These are phyloP conservation scores for Xerocomus amazonicus DNA, from an alignment of 1,284 basidiomycete genomes.

Conservation along the genomic window DNA sequence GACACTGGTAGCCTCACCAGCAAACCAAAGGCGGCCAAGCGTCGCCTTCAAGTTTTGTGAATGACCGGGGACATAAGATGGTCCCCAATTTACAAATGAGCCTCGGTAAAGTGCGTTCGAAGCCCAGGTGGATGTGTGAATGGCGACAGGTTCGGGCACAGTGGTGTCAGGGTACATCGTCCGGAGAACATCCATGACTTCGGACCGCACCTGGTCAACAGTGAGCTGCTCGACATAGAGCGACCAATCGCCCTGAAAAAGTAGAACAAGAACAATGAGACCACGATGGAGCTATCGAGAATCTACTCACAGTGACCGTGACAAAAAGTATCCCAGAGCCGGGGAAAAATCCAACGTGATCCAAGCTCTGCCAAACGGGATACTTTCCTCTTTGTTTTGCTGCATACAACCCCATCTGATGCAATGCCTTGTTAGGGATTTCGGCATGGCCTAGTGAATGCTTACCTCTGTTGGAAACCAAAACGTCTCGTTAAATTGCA, in stretches of 20 bases:
- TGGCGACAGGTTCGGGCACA: constrained; percentile 52
- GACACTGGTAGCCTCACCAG: constrained; percentile 59
- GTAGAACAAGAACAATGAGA: neutral
- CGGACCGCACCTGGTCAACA: constrained; percentile 44
- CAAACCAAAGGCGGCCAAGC: constrained; percentile 57
- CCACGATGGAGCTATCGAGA: neutral
- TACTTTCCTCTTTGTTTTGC: constrained; percentile 61
- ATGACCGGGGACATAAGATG: constrained; percentile 51
- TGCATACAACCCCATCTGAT: constrained; percentile 61
- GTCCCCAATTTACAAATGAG: constrained; percentile 68
- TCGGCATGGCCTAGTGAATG: neutral
- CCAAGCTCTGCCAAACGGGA: constrained; percentile 69
- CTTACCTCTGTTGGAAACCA: constrained; percentile 67
- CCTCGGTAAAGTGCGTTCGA: constrained; percentile 58
- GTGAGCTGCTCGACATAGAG: constrained; percentile 53
- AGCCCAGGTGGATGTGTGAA: constrained; percentile 58
- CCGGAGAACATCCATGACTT: constrained; percentile 53
- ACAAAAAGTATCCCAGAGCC: constrained; percentile 61
- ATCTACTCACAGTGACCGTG: constrained; percentile 54
- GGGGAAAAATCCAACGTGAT: constrained; percentile 56
- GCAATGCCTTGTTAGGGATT: neutral
- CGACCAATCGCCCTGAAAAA: constrained; percentile 51
- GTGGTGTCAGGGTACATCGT: constrained; percentile 54
- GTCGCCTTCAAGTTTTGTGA: constrained; percentile 56
- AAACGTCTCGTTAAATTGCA: constrained; percentile 62